Base-by-base conservation (phyloP, 495 filamentous ascomycete genomes). In the Penicillium cataractarum region DNA sequence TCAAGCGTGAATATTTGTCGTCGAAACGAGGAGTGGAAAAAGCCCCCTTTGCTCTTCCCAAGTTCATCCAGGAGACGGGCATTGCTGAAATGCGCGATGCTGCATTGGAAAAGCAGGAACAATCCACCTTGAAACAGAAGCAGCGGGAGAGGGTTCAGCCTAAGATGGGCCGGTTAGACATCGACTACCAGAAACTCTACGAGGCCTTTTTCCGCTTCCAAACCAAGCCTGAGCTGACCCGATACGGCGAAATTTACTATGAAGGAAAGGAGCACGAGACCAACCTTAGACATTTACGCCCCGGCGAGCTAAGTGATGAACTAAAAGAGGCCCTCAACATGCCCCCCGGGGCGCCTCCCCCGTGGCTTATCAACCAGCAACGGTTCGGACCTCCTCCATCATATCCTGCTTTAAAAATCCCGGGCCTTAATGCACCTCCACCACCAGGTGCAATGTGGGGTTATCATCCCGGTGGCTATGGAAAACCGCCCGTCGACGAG, bases 251-350 rank as follows among this genome's bases (percentile, higher is more conserved):
- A 74, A 93, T 98, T 19, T 99, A 99, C 75, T 97, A 97, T 71
- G 95, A 99, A 70, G 95, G 95, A 66, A 99, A 99, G 72, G 95
- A 99, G 75, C 97, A 91, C 73, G 95, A 99, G 76, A 97, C 93
- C 6, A 97, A 98, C 78, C 83, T 96, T 50, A 87, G 87, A 65
- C 91, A 97, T 77, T 83, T 97, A 51, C 87, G 91, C 55, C 92
- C 96, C 4, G 95, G 95, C 37, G 93, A 98, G 67, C 73, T 97
- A 49, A 95, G 90, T 66, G 90, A 97, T 35, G 90, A 93, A 65
- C 80, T 98, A 48, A 92, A 92, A 68, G 95, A 98, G 65, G 94
- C 95, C 17, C 83, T 99, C 2, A 95, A 91, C 71, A 99, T 99
- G 76, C 90, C 93, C 29, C 92, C 92, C 4, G 95, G 93, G 57